Evolutionary conservation across 495 filamentous ascomycete genomes (phyloP).

Genomic region (Hypoxylon fuscum): DNA sequence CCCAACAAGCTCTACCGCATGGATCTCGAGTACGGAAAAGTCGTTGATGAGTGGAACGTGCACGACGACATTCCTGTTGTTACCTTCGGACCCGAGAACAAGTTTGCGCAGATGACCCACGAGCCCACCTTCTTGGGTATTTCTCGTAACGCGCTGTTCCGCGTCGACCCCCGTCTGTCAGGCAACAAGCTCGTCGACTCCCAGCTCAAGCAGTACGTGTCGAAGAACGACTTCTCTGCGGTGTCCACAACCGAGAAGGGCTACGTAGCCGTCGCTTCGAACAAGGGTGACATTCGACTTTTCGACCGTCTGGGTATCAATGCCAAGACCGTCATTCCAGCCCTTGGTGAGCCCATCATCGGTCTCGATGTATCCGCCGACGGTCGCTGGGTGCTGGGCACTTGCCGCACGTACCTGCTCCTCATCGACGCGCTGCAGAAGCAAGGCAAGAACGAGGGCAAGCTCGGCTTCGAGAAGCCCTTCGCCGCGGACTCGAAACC

Average conservation of each 20-base stretch:
- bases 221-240: conserved; percentile 96
- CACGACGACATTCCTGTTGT: conserved; percentile 95
- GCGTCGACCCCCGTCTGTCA: conserved; percentile 88
- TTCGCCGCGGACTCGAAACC: conserved; percentile 94
- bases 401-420: conserved; percentile 92
- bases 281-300: conserved; percentile 96
- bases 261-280: conserved; percentile 94
- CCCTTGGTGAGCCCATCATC: conserved; percentile 93
- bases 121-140: conserved; percentile 95
- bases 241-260: conserved; percentile 94
- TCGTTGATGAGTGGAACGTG: conserved; percentile 99
- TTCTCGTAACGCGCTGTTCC: conserved; percentile 90
- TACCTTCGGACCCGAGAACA: conserved; percentile 92
- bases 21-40: conserved; percentile 97
- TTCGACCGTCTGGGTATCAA: conserved; percentile 97
- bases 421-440: conserved; percentile 92
- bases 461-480: conserved; percentile 93
- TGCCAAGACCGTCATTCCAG: conserved; percentile 95
- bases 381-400: conserved; percentile 93
- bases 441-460: conserved; percentile 94
- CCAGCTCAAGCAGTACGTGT: conserved; percentile 91
- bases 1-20: conserved; percentile 96
- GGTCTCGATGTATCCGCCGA: conserved; percentile 94
- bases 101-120: conserved; percentile 97
- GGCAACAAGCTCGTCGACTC: conserved; percentile 93